phyloP scores from a whole-genome alignment of 441 rosid genomes.

The Omphalea diandra region DNA sequence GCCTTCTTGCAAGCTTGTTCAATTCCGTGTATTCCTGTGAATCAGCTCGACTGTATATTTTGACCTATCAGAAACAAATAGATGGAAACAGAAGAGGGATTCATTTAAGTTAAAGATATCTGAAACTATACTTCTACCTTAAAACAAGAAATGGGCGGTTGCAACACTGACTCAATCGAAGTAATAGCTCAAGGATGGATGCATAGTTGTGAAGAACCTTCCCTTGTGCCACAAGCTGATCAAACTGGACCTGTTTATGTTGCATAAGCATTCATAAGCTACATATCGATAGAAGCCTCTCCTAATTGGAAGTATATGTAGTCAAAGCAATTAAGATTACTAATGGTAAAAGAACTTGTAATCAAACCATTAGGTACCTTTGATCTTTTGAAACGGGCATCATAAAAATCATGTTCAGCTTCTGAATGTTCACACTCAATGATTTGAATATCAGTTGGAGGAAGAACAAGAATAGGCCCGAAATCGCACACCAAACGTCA shows the following conservation, averaged over 20 bases:
- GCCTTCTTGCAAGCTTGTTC: slow-evolving; percentile 55
- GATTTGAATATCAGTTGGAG: slow-evolving; percentile 57
- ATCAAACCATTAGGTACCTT: slow-evolving; percentile 37
- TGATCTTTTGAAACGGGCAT: slow-evolving; percentile 64
- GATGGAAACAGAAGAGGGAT: background rate
- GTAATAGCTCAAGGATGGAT: slow-evolving; percentile 63
- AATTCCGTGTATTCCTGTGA: slow-evolving; percentile 56
- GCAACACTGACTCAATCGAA: slow-evolving; percentile 74
- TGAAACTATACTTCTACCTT: slow-evolving; percentile 37
- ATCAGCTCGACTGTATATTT: slow-evolving; percentile 39
- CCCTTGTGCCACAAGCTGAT: slow-evolving; percentile 70
- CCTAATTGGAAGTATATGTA: background rate
- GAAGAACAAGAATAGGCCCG: slow-evolving; percentile 73
- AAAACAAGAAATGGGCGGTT: slow-evolving; percentile 73
- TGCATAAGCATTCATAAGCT: slow-evolving; percentile 1
- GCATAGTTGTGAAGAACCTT: slow-evolving; percentile 74
- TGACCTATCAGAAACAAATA: background rate
- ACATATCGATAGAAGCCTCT: background rate
- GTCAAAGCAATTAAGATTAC: no score
- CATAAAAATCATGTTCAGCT: slow-evolving; percentile 61
- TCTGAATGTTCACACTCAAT: slow-evolving; percentile 64
- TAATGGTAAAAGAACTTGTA: background rate
- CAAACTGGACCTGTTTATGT: slow-evolving; percentile 58
- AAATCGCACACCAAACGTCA: slow-evolving; percentile 24
- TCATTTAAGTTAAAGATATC: background rate